Evolutionary conservation across 2,329 filamentous ascomycete species (phyloP).

Genomic region (Fusarium goolgardi): DNA sequence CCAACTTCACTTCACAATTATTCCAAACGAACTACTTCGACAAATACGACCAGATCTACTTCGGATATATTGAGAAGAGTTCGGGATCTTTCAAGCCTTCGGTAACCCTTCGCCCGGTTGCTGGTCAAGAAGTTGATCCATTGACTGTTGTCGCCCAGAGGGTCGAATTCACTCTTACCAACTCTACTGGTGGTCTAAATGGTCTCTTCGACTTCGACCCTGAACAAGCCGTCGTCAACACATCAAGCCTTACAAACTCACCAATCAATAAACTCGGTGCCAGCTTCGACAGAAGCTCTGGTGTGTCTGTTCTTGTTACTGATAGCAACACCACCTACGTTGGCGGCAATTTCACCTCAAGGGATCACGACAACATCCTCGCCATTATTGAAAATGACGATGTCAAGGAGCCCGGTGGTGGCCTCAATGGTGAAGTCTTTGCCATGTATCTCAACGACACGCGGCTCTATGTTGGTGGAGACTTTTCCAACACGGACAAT

Average conservation of each 20-base stretch:
- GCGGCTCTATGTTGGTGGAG: slow-evolving; percentile 82
- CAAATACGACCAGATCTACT: slow-evolving; percentile 95
- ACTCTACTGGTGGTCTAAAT: slow-evolving; percentile 83
- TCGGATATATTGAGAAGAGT: slow-evolving; percentile 82
- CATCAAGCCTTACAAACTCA: slow-evolving; percentile 74
- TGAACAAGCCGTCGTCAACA: slow-evolving; percentile 60
- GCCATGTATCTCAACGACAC: slow-evolving; percentile 75
- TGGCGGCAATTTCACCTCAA: slow-evolving; percentile 84
- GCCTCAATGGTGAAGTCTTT: slow-evolving; percentile 83
- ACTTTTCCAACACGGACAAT: slow-evolving; percentile 79
- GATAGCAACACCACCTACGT: slow-evolving; percentile 76
- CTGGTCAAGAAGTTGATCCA: slow-evolving; percentile 69
- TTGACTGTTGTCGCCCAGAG: slow-evolving; percentile 90
- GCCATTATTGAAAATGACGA: slow-evolving; percentile 73
- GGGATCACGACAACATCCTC: slow-evolving; percentile 79
- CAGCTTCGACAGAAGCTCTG: slow-evolving; percentile 73
- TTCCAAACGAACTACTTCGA: slow-evolving; percentile 96
- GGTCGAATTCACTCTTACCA: slow-evolving; percentile 79
- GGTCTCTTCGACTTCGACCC: slow-evolving; percentile 92
- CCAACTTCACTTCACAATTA: slow-evolving; percentile 69
- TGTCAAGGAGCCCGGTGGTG: slow-evolving; percentile 72
- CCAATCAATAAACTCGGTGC: slow-evolving; percentile 81
- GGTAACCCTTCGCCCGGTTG: slow-evolving; percentile 79
- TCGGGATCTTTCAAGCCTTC: slow-evolving; percentile 79
- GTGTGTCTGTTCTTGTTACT: slow-evolving; percentile 75